Evolutionary conservation across 805 yeast species (phyloP).

Genomic region (Myxozyma melibiosi): DNA sequence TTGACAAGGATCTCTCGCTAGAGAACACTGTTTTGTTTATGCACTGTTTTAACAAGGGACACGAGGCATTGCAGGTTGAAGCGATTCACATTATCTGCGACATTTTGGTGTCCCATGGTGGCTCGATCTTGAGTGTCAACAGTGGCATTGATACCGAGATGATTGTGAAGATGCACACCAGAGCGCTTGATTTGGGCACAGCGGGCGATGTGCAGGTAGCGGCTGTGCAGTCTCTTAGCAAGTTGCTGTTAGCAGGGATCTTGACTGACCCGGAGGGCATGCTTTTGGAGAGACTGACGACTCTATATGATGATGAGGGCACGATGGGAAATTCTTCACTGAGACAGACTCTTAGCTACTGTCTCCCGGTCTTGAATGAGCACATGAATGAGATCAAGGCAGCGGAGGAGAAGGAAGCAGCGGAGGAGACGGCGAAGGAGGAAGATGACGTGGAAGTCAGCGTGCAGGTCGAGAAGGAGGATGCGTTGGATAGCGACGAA

Average conservation of each 20-base stretch:
- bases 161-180: slow-evolving; percentile 41
- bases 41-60: slow-evolving; percentile 67
- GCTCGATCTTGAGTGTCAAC: slow-evolving; percentile 57
- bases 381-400: slow-evolving; percentile 27
- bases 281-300: slow-evolving; percentile 12
- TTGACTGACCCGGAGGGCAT: slow-evolving; percentile 60
- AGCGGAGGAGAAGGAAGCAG: slow-evolving; percentile 39
- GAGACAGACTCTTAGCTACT: slow-evolving; percentile 79
- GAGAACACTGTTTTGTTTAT: slow-evolving; percentile 68
- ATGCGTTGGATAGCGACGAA: too few species aligned
- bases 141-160: slow-evolving; percentile 20
- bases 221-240: slow-evolving; percentile 85
- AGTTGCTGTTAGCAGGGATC: slow-evolving; percentile 75
- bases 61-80: slow-evolving; percentile 60
- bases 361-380: slow-evolving; percentile 64
- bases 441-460: not conserved
- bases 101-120: slow-evolving; percentile 75
- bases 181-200: slow-evolving; percentile 39
- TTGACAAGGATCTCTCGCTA: slow-evolving; percentile 65
- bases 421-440: not conserved
- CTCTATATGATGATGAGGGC: slow-evolving; percentile 66
- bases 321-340: slow-evolving; percentile 65
- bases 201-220: slow-evolving; percentile 70
- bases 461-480: not conserved
- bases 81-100: slow-evolving; percentile 76